phyloP scores from a whole-genome alignment of 805 yeast genomes.

The Candida dendrica region DNA sequence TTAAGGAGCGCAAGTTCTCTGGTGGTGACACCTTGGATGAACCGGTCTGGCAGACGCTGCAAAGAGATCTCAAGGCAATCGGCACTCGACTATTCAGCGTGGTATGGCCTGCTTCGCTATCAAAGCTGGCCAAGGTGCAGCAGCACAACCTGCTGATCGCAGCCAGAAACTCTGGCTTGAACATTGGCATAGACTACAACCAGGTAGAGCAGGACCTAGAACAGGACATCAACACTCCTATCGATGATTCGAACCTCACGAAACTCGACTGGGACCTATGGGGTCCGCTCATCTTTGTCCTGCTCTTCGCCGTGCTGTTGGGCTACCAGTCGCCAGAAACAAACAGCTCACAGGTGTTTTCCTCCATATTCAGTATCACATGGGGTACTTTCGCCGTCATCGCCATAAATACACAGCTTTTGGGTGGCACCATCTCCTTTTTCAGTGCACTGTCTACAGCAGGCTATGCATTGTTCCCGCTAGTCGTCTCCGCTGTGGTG shows the following conservation, averaged over 20 bases:
- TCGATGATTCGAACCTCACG: conserved; percentile 18
- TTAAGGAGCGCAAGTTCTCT: conserved; percentile 24
- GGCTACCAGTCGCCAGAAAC: conserved; percentile 20
- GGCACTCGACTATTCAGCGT: conserved; percentile 36
- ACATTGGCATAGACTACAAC: conserved; percentile 22
- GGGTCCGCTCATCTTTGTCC: conserved; percentile 66
- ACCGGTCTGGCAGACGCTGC: conserved; percentile 51
- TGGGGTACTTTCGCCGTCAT: conserved; percentile 58
- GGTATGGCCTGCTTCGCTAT: conserved; percentile 31
- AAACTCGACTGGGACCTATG: conserved; percentile 54
- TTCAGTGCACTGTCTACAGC: conserved; percentile 63
- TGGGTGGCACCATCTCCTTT: conserved; percentile 55
- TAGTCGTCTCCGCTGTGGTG: conserved; percentile 44
- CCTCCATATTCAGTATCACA: conserved; percentile 54
- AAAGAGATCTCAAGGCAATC: conserved; percentile 37
- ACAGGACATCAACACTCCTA: conserved; percentile 16
- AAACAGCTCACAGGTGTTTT: conserved; percentile 45
- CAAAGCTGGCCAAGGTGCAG: conserved; percentile 22
- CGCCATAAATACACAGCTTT: conserved; percentile 57
- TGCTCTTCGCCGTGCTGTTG: conserved; percentile 46
- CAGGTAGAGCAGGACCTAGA: conserved; percentile 22
- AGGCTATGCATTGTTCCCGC: conserved; percentile 66
- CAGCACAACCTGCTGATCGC: conserved; percentile 21
- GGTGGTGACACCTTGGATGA: conserved; percentile 73
- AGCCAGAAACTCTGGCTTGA: conserved; percentile 23